These are phyloP conservation scores for Podospora australis DNA, from an alignment of 495 filamentous ascomycete species.

Conservation along the genomic window DNA sequence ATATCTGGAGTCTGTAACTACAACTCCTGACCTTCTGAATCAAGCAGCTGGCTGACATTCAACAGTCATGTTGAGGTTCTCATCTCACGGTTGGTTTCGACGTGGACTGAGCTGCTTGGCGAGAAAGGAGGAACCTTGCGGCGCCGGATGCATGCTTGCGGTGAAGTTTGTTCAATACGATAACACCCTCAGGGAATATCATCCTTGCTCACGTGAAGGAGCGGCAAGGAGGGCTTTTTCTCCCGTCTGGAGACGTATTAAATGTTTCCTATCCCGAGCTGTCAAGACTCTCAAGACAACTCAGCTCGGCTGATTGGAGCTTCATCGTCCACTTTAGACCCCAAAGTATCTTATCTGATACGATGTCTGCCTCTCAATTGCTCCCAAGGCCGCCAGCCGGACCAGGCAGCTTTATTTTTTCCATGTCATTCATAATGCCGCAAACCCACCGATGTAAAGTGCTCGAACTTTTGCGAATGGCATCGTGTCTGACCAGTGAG, in stretches of 20 bases:
- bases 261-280: not conserved
- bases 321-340: not conserved
- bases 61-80: not conserved
- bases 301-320: not conserved
- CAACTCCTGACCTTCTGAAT: too few species aligned
- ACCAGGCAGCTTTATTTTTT: too few species aligned
- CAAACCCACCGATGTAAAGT: too few species aligned
- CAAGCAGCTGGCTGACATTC: too few species aligned
- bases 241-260: not conserved
- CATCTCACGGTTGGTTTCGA: too few species aligned
- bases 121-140: not conserved
- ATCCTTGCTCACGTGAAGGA: not conserved
- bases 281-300: not conserved
- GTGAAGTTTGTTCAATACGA: not conserved
- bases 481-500: too few species aligned
- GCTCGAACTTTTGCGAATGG: too few species aligned
- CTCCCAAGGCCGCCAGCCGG: too few species aligned
- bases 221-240: not conserved
- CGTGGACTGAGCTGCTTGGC: too few species aligned
- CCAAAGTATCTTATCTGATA: not conserved
- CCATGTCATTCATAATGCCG: too few species aligned
- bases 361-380: too few species aligned
- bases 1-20: too few species aligned
- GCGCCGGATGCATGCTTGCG: not conserved
- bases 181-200: not conserved